Base-by-base conservation (phyloP, 768 basidiomycete species). In the Neoboletus magnificus region DNA sequence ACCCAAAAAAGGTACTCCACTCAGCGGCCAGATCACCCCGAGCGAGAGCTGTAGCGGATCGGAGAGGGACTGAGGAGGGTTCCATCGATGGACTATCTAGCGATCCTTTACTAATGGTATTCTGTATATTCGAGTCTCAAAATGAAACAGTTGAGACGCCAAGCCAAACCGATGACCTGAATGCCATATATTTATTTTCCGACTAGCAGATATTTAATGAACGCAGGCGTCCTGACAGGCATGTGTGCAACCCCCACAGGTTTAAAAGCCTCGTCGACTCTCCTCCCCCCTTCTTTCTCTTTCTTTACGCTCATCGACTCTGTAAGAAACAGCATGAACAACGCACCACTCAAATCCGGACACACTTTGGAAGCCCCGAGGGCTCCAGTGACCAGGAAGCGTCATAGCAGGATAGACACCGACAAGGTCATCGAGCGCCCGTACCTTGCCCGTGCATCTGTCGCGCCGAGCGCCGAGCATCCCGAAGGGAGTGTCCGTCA, bases 1-100 rank as follows among this genome's bases (percentile, higher is more conserved):
- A 66, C 56, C 84, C 59, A 73, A 53, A 66, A 84, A 78, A 70
- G 71, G 60, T 29, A 39, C 15, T 41, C 55, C 59, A 2, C 51
- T 61, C 18, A 68, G 61, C 39, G 64, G 61, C 11, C 47, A 66
- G 27, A 50, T 45, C 33, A 62, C 64, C 9, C 62, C 62, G 13
- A 58, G 39, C 36, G 50, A 15, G 18, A 54, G 29, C 18, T 51
- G 27, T 35, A 45, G 53, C 30, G 61, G 48, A 32, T 55, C 48
- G 2, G 58, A 61, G 25, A 63, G 47, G 46, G 59, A 67, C 33
- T 64, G 52, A 68, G 25, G 35, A 9, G 15, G 7, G 27, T 58
- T 50, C 3, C 11, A 40, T 42, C 12, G 10, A 50, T 52, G 52
- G 56, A 56, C 60, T 46, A 15, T 40, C 44, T 57, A 52, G 37